Base-by-base conservation (phyloP, 768 basidiomycete genomes). In the Boletus pseudo-olivaceus region DNA sequence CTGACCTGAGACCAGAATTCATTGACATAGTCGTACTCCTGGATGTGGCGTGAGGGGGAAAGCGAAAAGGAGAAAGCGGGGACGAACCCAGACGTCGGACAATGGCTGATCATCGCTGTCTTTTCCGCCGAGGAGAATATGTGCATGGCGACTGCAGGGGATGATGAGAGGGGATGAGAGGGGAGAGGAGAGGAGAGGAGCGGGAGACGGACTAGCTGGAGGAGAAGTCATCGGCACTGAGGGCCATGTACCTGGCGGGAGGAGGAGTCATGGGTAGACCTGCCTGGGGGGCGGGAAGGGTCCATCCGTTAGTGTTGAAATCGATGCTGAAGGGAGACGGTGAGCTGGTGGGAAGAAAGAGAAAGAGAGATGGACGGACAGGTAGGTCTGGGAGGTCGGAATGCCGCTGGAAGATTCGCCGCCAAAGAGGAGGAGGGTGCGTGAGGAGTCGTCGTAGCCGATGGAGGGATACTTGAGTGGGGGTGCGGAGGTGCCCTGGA, bases 21-120 rank as follows among this genome's bases (percentile, higher is more conserved):
- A 61, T 83, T 85, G 53, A 67, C 78, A 62, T 84, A 91, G 68
- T 90, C 87, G 62, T 77, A 93, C 71, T 90, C 88, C 88, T 90
- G 62, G 26, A n/a, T 45, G 37, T 41, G 10, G 33, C 6, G 34
- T 66, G 39, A 67, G 55, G 23, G 52, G 26, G 27, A 10, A 30
- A 42, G 27, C 2, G 40, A 44, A 7, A 37, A 12, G 5, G 30
- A 32, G 44, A 20, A 53, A 29, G 54, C 3, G 47, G 48, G 20
- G 9, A 68, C 80, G 60, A 67, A 90, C 90, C 90, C 90, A 92
- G 54, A 83, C 78, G 63, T 92, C 90, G 4, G 78, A 75, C 54
- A 90, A 69, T 15, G 84, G 74, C 33, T 74, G 68, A 7, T 77
- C 79, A 55, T 79, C 69, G n/a, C 71, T 53, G 44, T 75, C 85